Percentiles rank a stretch among this genome's conserved stretches.
These are phyloP conservation scores for Scheffersomyces segobiensis DNA, from an alignment of 1,139 yeast genomes.

Conservation along the genomic window DNA sequence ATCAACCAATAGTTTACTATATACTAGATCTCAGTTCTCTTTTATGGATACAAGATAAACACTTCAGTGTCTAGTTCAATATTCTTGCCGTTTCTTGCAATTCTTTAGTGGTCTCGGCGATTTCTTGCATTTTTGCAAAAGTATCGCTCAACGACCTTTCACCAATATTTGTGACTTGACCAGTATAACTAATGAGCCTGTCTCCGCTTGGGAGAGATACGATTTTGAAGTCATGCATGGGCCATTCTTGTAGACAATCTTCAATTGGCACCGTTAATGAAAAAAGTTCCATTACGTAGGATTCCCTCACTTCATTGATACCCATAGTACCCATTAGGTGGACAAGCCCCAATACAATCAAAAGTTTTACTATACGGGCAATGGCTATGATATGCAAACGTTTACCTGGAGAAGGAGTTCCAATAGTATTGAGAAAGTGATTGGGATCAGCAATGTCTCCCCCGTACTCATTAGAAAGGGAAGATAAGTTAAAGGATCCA, in stretches of 20 bases:
- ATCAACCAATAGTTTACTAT: not conserved
- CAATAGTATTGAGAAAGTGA: not conserved
- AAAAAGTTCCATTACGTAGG: not conserved
- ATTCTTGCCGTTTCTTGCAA: not conserved
- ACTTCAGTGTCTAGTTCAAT: not conserved
- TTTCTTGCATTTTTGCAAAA: not conserved
- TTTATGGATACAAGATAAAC: too few species aligned
- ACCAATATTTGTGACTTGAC: not conserved
- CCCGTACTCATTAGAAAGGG: not conserved
- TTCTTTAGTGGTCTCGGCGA: not conserved
- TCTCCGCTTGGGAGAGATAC: not conserved
- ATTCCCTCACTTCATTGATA: not conserved
- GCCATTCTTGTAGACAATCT: not conserved
- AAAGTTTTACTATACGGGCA: not conserved
- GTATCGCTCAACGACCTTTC: not conserved
- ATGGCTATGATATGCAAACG: not conserved
- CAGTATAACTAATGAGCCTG: not conserved
- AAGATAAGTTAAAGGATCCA: not conserved
- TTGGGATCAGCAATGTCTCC: not conserved
- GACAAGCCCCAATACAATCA: not conserved
- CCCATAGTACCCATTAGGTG: not conserved
- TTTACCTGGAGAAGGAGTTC: not conserved
- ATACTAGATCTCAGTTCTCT: not conserved
- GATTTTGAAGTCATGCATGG: not conserved
- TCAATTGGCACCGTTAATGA: not conserved